Percentiles rank a stretch among this genome's conserved stretches.
phyloP scores from a whole-genome alignment of 2,329 filamentous ascomycete genomes.

The Blastomyces silverae region DNA sequence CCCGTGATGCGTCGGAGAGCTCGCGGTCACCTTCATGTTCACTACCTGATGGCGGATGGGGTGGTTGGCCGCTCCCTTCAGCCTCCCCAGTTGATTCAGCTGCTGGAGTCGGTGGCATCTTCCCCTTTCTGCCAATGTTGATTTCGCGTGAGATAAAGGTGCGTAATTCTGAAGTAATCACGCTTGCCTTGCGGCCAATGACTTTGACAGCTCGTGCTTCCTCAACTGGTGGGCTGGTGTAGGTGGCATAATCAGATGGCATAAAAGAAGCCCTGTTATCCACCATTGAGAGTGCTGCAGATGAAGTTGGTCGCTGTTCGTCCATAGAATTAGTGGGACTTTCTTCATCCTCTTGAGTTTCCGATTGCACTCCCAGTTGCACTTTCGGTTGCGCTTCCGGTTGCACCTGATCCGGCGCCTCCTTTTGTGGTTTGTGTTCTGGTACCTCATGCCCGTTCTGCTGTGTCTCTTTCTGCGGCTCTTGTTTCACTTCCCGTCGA shows the following conservation, averaged over 20 bases:
- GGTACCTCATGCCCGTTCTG: neutral
- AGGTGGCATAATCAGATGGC: conserved; percentile 10
- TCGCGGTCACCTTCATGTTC: neutral
- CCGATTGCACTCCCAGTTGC: neutral
- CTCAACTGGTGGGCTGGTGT: conserved; percentile 7
- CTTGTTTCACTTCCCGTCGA: neutral
- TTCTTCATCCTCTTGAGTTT: neutral
- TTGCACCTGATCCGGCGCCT: neutral
- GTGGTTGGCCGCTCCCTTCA: neutral
- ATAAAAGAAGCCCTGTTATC: conserved; percentile 8
- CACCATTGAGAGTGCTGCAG: neutral
- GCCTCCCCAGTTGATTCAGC: neutral
- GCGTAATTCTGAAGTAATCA: conserved; percentile 7
- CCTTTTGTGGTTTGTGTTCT: neutral
- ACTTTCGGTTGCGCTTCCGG: neutral
- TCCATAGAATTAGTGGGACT: neutral
- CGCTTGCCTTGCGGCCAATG: conserved; percentile 8
- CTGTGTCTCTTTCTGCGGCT: neutral
- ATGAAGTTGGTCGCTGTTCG: neutral
- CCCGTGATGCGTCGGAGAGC: neutral
- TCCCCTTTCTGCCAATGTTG: neutral
- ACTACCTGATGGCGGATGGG: neutral
- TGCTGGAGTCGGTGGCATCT: neutral
- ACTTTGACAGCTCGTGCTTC: conserved; percentile 10
- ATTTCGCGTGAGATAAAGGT: conserved; percentile 4